Evolutionary conservation across 352 stramenopile genomes (phyloP).

Genomic region (Phytophthora fragariaefolia): DNA sequence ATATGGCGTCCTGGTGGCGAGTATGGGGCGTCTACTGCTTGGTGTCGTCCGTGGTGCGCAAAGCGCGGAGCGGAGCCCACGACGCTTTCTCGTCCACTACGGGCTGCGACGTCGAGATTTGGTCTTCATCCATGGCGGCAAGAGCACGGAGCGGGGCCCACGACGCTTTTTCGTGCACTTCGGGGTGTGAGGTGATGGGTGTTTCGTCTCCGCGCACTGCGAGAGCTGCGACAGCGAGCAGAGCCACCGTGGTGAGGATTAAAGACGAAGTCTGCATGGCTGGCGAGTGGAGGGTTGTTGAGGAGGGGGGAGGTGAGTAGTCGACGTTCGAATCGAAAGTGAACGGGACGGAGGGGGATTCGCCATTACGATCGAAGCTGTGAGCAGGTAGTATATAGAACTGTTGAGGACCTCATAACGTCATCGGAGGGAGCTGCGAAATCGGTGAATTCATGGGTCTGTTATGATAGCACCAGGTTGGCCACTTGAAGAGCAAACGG

Average conservation of each 20-base stretch:
- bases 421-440: too few species aligned
- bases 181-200: background rate
- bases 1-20: too few species aligned
- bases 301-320: background rate
- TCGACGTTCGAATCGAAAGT: conserved; percentile 12
- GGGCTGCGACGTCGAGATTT: background rate
- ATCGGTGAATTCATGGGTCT: too few species aligned
- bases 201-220: conserved; percentile 4
- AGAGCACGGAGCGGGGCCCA: background rate
- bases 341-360: background rate
- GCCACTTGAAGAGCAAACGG: too few species aligned
- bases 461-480: too few species aligned
- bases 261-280: conserved; percentile 22
- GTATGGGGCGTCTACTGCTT: too few species aligned
- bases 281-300: background rate
- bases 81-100: background rate
- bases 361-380: too few species aligned
- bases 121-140: background rate
- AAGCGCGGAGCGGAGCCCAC: background rate
- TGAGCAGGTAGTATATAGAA: too few species aligned
- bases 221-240: conserved; percentile 13
- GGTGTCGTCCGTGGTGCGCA: too few species aligned
- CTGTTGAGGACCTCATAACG: too few species aligned
- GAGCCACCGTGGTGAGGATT: conserved; percentile 8
- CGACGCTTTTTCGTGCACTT: background rate